Percentiles rank a stretch among this genome's conserved stretches.
Conservation (phyloP, 1,284 basidiomycete genomes). For the Leccinum subrobustum region DNA sequence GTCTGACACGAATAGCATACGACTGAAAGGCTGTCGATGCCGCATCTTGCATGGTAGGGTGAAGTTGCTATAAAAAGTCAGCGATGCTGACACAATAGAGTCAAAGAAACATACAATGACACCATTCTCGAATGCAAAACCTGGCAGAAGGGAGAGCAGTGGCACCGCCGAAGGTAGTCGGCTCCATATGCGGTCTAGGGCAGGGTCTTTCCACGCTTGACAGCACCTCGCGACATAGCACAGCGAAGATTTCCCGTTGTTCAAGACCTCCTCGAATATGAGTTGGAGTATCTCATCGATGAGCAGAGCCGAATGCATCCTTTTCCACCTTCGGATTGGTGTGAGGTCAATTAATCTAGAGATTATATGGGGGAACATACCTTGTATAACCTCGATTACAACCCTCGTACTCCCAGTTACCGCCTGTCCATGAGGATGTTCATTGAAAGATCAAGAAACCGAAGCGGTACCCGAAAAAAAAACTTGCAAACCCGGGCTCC, state of each 20-base stretch:
- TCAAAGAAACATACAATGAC: constrained; percentile 12
- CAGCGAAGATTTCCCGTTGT: constrained; percentile 32
- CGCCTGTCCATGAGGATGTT: background rate
- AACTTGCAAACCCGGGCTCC: background rate
- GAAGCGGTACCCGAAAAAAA: constrained; percentile 19
- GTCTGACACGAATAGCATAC: constrained; percentile 49
- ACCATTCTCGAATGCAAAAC: constrained; percentile 13
- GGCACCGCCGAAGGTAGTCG: constrained; percentile 46
- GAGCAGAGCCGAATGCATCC: constrained; percentile 49
- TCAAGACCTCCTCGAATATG: constrained; percentile 40
- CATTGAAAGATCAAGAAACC: background rate
- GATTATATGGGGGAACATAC: constrained; percentile 4
- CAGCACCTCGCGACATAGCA: constrained; percentile 41
- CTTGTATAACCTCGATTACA: background rate
- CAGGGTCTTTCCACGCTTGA: constrained; percentile 54
- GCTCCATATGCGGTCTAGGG: constrained; percentile 54
- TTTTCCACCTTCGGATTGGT: background rate
- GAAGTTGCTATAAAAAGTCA: constrained; percentile 18
- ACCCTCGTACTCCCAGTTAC: background rate
- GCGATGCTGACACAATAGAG: background rate
- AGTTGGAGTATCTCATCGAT: constrained; percentile 52
- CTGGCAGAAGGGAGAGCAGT: constrained; percentile 45
- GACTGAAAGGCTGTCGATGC: constrained; percentile 36
- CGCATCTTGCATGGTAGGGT: constrained; percentile 2
- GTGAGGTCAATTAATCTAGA: background rate